phyloP scores from a whole-genome alignment of 116 monocot genomes.

The Dioscorea cayenensis region DNA sequence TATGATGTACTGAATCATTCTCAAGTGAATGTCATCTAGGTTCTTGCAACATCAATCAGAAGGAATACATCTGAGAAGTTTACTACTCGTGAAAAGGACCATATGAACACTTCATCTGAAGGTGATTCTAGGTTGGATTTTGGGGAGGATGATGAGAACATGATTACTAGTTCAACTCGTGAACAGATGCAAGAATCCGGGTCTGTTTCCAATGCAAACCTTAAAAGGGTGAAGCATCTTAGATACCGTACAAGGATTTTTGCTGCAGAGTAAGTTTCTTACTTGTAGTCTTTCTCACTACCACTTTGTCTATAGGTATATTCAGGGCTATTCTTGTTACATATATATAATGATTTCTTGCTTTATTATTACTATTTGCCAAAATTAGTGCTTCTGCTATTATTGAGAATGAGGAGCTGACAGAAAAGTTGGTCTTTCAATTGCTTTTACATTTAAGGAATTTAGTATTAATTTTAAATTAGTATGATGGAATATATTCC shows the following conservation, averaged over 20 bases:
- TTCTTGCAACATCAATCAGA: slow-evolving; percentile 61
- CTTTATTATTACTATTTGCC: too few species aligned
- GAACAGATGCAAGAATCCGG: slow-evolving; percentile 22
- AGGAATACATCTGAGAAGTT: slow-evolving; percentile 20
- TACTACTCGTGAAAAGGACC: slow-evolving; percentile 20
- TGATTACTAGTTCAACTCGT: slow-evolving; percentile 54
- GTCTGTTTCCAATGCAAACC: slow-evolving; percentile 15
- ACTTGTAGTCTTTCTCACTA: neutral
- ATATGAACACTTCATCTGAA: slow-evolving; percentile 30
- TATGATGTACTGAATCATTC: neutral
- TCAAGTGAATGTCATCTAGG: slow-evolving; percentile 26
- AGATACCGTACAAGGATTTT: slow-evolving; percentile 92
- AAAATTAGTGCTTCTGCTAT: too few species aligned
- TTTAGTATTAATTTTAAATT: too few species aligned
- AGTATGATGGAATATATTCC: too few species aligned
- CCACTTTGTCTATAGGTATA: slow-evolving; percentile 1
- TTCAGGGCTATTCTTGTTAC: neutral
- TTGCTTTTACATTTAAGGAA: too few species aligned
- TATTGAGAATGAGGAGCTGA: too few species aligned
- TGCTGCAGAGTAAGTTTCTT: slow-evolving; percentile 85
- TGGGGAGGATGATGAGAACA: slow-evolving; percentile 82
- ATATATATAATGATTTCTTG: too few species aligned
- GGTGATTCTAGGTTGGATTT: slow-evolving; percentile 34
- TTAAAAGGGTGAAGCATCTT: slow-evolving; percentile 63
- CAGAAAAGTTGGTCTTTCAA: too few species aligned